phyloP scores from a whole-genome alignment of 441 rosid species.

The Populus trichocarpa region DNA sequence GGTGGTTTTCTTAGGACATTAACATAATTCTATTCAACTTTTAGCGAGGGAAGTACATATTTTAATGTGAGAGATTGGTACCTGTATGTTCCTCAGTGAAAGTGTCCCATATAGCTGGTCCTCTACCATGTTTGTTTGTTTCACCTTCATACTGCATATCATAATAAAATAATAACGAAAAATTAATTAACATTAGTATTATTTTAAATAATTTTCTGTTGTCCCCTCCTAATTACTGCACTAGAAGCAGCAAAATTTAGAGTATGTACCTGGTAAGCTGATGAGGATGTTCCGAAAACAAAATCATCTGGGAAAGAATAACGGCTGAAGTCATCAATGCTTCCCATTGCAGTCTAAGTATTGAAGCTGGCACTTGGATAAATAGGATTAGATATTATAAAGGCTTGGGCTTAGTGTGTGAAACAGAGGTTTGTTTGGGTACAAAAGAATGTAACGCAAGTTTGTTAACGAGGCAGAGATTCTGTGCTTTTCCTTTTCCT shows the following conservation, averaged over 20 bases:
- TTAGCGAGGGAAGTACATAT: neutral
- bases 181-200: too few relatives aligned
- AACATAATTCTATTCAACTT: neutral
- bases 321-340: neutral
- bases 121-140: neutral
- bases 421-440: neutral
- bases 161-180: neutral
- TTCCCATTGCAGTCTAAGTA: neutral
- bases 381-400: too few relatives aligned
- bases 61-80: neutral
- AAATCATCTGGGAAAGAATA: neutral
- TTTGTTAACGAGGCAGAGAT: too few relatives aligned
- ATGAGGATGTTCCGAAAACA: neutral
- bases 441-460: neutral
- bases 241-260: too few relatives aligned
- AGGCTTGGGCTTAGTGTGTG: neutral
- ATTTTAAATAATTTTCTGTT: too few relatives aligned
- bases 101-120: conserved; percentile 1
- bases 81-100: neutral
- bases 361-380: too few relatives aligned
- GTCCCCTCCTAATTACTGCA: too few relatives aligned
- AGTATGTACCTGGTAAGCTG: neutral
- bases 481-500: too few relatives aligned
- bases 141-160: neutral
- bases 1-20: neutral